Conservation (phyloP, 257 asterid species). For the Solanum dulcamara region DNA sequence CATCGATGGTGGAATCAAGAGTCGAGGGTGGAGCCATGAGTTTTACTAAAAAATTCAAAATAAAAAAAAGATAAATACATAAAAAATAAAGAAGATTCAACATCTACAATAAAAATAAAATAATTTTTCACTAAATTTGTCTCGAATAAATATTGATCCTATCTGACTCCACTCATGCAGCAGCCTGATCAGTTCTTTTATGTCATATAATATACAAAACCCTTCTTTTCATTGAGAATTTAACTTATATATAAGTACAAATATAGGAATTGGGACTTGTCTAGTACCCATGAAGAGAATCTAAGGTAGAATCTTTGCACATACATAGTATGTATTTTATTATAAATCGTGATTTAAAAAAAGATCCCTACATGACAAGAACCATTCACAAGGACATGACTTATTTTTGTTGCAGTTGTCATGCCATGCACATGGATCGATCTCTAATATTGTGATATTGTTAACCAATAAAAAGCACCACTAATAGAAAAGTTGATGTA, state of each 20-base stretch:
- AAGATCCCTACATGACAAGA: neutral
- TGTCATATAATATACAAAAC: neutral
- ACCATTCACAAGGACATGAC: neutral
- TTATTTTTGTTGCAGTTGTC: neutral
- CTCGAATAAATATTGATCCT: neutral
- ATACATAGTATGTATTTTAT: neutral
- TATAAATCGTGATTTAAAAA: neutral
- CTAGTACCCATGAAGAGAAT: neutral
- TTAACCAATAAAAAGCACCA: neutral
- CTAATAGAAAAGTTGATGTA: neutral
- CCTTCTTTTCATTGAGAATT: neutral
- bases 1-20: no score
- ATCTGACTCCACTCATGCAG: no score
- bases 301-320: neutral
- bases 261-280: neutral
- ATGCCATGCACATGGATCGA: neutral
- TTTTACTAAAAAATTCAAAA: no score
- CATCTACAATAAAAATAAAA: no score
- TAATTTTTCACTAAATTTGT: no score
- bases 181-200: neutral
- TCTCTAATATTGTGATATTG: neutral
- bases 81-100: no score
- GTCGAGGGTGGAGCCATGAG: no score
- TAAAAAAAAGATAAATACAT: no score
- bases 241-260: neutral